A percentile compares a stretch with the other conserved stretches of the same genome.
Conservation (phyloP, 2,329 filamentous ascomycete genomes). For the Botrytis sinoallii region DNA sequence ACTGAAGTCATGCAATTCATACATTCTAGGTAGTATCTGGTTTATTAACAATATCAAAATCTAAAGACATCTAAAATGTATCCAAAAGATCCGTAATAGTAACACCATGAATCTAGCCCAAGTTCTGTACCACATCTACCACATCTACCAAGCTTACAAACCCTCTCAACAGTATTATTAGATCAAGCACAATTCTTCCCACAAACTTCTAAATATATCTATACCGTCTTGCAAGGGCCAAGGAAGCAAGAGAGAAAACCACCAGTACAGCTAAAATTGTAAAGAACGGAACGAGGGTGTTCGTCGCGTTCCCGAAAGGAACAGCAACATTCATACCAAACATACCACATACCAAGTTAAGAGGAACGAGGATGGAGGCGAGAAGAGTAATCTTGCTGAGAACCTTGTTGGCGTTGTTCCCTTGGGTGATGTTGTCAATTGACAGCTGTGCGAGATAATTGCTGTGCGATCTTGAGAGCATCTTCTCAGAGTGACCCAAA, state of each 20-base stretch:
- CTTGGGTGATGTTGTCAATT: conserved; percentile 85
- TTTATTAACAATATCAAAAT: not conserved
- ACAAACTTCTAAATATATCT: conserved; percentile 33
- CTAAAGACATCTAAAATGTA: conserved; percentile 7
- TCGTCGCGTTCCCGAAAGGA: conserved; percentile 53
- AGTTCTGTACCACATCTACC: not conserved
- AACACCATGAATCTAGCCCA: not conserved
- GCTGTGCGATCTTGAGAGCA: conserved; percentile 87
- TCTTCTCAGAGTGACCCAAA: conserved; percentile 93
- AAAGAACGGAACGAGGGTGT: conserved; percentile 55
- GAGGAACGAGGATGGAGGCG: conserved; percentile 90
- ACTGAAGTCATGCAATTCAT: not conserved
- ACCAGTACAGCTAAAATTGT: conserved; percentile 57
- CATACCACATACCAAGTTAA: conserved; percentile 75
- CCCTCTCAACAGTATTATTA: not conserved
- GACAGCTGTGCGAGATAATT: conserved; percentile 95
- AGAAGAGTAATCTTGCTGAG: conserved; percentile 94
- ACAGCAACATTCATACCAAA: conserved; percentile 79
- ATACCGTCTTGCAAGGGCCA: conserved; percentile 31
- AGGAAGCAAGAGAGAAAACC: conserved; percentile 43
- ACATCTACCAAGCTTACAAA: not conserved
- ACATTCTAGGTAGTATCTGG: not conserved
- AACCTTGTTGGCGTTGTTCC: conserved; percentile 82
- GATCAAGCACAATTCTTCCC: not conserved
- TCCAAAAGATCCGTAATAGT: conserved; percentile 5